phyloP scores from a whole-genome alignment of 208 protist genomes.

The Acanthamoeba lenticulata region DNA sequence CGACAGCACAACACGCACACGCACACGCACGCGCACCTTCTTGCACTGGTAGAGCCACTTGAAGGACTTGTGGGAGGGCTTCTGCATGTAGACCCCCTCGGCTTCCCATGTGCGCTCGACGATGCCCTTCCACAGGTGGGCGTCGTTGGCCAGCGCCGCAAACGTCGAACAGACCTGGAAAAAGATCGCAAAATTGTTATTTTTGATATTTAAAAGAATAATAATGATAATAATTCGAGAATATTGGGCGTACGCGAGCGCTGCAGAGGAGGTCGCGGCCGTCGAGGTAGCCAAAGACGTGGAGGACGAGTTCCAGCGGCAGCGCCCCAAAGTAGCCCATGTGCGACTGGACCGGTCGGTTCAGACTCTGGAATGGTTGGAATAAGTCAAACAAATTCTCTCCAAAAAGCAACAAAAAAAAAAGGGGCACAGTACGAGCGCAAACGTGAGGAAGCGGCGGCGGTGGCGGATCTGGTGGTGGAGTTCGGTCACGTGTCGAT shows the following conservation, averaged over 20 bases:
- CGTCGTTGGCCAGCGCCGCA: neutral
- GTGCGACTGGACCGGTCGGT: neutral
- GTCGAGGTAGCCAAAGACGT: conserved; percentile 37
- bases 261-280: neutral
- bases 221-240: too few relatives aligned
- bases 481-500: neutral
- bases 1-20: too few relatives aligned
- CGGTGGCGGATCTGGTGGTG: neutral
- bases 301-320: neutral
- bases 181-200: too few relatives aligned
- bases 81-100: neutral
- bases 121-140: neutral
- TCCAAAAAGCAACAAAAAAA: neutral
- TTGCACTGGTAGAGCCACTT: conserved; percentile 24
- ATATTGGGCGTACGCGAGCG: neutral
- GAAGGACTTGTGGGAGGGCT: neutral
- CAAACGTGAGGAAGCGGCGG: neutral
- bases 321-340: neutral
- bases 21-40: neutral
- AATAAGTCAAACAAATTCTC: too few relatives aligned
- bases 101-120: neutral
- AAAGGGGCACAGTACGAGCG: neutral
- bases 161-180: conserved; percentile 33
- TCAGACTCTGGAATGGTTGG: neutral
- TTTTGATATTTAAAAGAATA: too few relatives aligned